Base-by-base conservation (phyloP, 2,329 filamentous ascomycete species). In the Ilyonectria sp. region DNA sequence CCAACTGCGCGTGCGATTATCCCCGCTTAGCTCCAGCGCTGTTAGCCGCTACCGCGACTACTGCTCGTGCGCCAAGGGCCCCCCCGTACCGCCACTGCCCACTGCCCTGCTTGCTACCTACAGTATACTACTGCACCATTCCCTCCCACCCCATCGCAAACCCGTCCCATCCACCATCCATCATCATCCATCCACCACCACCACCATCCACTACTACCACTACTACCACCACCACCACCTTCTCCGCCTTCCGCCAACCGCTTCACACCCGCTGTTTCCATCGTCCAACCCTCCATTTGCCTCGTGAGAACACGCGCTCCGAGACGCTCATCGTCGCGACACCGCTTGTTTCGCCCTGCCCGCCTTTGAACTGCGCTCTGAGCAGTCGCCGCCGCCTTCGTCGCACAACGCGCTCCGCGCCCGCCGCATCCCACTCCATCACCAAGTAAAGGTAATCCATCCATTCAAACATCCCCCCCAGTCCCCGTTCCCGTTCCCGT, bases 361-460 rank as follows among this genome's bases (percentile, higher is more conserved):
- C 37, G 26, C 55, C 29, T 53, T 49, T 58, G 52, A 61, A 55
- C 37, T 44, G 44, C 29, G 56, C 53, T 74, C 69, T 58, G 67
- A 66, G 64, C 65, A 64, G 52, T 74, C 72, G 63, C 67, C 73
- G 68, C 63, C 63, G 46, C 40, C 59, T 13, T 46, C 65, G 74
- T 76, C 68, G 74, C 72, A 76, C 74, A 76, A 76, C 74, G 67
- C 72, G 74, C 71, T 71, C 70, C 74, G 71, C 71, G 66, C 71
- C 69, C 65, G 62, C 69, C 67, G 62, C 71, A 63, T 71, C 62
- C 58, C 63, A 54, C 47, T 70, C 55, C 46, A 73, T 75, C 74
- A 73, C 74, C 74, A 72, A 69, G 68, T 60, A 69, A 75, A 75
- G 74, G 74, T 75, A 75, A 60, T 55, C 37, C 49, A 59, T 65